phyloP scores from a whole-genome alignment of 441 rosid species.

The Bruguiera hainesii region DNA sequence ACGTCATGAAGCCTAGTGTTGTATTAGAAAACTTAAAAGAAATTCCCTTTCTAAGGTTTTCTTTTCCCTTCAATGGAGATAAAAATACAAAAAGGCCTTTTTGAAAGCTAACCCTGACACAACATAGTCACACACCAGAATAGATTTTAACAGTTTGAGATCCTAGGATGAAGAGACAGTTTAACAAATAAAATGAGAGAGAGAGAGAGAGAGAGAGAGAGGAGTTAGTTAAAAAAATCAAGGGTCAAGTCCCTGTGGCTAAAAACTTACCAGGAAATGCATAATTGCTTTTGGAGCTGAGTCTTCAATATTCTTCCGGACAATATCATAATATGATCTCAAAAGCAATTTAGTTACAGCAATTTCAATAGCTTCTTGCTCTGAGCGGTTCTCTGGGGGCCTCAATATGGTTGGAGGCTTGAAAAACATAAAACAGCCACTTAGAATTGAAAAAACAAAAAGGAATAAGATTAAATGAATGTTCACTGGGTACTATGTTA shows the following conservation, averaged over 20 bases:
- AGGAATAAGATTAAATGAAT: not conserved
- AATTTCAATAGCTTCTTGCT: constrained; percentile 78
- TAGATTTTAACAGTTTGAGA: no score
- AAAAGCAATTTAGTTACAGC: constrained; percentile 68
- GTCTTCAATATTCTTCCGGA: constrained; percentile 88
- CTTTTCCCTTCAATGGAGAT: no score
- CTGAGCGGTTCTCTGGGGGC: constrained; percentile 74
- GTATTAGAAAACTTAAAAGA: no score
- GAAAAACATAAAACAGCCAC: constrained; percentile 15
- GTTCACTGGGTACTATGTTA: constrained; percentile 5
- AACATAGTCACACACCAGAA: not conserved
- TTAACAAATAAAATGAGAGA: no score
- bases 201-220: no score
- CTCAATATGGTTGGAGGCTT: constrained; percentile 85
- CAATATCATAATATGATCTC: constrained; percentile 90
- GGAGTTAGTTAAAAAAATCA: not conserved
- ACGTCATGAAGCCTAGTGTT: no score
- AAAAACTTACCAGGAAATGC: constrained; percentile 80
- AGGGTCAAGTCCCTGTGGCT: not conserved
- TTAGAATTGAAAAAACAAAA: constrained; percentile 12
- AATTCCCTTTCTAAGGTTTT: no score
- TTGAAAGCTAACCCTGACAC: not conserved
- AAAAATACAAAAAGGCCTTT: no score
- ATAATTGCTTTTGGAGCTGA: constrained; percentile 87
- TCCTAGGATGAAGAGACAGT: no score